Evolutionary conservation across 352 stramenopile species (phyloP), one percentile per base, ranked within the genome.

Genomic region (Peronospora farinosa): DNA sequence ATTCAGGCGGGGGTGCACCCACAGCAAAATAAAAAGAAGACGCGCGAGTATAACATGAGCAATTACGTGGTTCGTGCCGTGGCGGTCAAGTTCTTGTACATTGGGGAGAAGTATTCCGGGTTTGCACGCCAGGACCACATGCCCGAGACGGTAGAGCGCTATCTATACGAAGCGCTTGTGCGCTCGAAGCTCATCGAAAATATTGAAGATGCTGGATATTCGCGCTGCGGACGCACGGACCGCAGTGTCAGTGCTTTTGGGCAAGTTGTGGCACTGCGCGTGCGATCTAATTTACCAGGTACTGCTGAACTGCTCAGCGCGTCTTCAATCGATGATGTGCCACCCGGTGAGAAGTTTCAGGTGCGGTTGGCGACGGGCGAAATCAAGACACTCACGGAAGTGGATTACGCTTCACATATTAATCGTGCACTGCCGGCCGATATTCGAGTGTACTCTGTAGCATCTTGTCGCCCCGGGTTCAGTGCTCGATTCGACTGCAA

Each of bases 151-250:
- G 80, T 98, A 23, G 96, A 98, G 64, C 71, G 72, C 27, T 85
- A 91, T 61, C 63, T 98, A 3, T 95, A 98, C 67, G 72, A 89
- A n/a, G 95, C 95, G 19, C 70, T 99, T 4, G 60, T 86, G 36
- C 95, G 89, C 63, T 89, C 90, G 7, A 84, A 90, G 43, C 69
- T 99, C 5, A 92, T 98, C 35, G 68, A 78, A 30, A 86, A 80
- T 69, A 73, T 91, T 40, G 63, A 91, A 25, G 64, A 69, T 43
- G 84, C 68, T 51, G 64, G 72, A 9, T 99, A 99, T 74, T 98
- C 88, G 9, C 81, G 96, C 23, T 99, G 96, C 58, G 97, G 97
- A 3, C 81, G 97, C 21, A 99, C 97, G 2, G 97, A 99, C 65
- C 84, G 86, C 39, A 96, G 96, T 15, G 97, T 99, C 5, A 96